phyloP scores from a whole-genome alignment of 2,329 filamentous ascomycete genomes.

The Penicillium aurantiogriseum region DNA sequence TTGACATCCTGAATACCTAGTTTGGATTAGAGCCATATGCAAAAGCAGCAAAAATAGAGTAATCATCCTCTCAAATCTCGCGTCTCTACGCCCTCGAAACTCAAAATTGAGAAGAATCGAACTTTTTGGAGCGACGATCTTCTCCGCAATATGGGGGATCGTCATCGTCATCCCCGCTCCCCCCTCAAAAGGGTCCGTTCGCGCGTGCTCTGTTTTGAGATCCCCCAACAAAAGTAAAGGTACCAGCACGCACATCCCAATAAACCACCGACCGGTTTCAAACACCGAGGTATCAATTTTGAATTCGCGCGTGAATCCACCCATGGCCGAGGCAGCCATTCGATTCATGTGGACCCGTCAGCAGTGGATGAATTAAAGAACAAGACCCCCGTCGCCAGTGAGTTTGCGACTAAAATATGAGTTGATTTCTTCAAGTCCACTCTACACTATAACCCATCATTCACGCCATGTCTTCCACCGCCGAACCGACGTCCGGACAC shows the following conservation, averaged over 20 bases:
- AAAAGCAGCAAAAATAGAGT: background rate
- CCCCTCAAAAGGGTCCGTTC: background rate
- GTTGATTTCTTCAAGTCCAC: background rate
- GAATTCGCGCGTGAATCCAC: background rate
- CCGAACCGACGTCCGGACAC: slow-evolving; percentile 40
- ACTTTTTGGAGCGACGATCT: background rate
- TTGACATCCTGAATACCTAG: too few relatives aligned
- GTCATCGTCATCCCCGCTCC: background rate
- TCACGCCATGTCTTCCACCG: slow-evolving; percentile 12
- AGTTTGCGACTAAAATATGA: background rate
- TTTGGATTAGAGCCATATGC: background rate
- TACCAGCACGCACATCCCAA: background rate
- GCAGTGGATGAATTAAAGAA: background rate
- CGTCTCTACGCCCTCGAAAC: background rate
- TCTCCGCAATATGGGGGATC: slow-evolving; percentile 8
- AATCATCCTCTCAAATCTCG: background rate
- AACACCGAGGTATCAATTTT: slow-evolving; percentile 6
- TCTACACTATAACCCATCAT: background rate
- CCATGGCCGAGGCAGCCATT: background rate
- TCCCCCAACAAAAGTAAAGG: background rate
- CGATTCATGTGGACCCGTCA: slow-evolving; percentile 2
- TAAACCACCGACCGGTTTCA: background rate
- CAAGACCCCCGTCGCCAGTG: background rate
- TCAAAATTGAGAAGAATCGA: background rate
- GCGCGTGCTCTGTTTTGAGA: background rate